Evolutionary conservation across 257 asterid genomes (phyloP).

Genomic region (Petunia secreta): DNA sequence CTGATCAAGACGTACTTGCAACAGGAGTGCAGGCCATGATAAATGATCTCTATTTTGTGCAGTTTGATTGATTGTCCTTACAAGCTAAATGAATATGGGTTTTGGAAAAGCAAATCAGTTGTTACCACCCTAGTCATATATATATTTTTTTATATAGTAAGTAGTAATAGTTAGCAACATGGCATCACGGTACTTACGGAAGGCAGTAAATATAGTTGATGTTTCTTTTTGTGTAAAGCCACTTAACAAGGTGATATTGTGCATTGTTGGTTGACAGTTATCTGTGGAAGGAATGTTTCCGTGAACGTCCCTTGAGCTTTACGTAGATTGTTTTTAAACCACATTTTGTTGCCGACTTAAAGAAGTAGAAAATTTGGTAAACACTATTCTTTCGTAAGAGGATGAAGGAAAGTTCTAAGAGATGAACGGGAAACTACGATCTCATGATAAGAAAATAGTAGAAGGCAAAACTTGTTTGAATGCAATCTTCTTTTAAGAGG

Average conservation of each 20-base stretch:
- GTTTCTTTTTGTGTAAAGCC: background rate
- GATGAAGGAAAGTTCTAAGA: no score
- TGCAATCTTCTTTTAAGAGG: no score
- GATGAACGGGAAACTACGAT: no score
- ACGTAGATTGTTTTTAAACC: no score
- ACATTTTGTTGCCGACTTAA: no score
- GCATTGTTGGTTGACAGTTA: background rate
- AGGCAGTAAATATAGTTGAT: background rate
- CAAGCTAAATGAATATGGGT: background rate
- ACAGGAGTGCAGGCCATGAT: background rate
- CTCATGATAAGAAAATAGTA: no score
- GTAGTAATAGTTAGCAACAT: conserved; percentile 18
- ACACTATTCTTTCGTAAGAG: no score
- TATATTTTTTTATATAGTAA: background rate
- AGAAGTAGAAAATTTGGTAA: no score
- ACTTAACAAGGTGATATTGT: background rate
- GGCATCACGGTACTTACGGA: background rate
- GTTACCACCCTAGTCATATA: background rate
- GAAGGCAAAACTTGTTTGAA: no score
- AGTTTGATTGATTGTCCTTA: background rate
- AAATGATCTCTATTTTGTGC: conserved; percentile 10
- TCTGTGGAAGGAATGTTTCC: background rate
- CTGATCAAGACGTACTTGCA: conserved; percentile 26
- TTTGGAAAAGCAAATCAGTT: background rate
- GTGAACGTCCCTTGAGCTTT: background rate